phyloP scores from a whole-genome alignment of 306 rosid genomes.

The Trifolium dubium region DNA sequence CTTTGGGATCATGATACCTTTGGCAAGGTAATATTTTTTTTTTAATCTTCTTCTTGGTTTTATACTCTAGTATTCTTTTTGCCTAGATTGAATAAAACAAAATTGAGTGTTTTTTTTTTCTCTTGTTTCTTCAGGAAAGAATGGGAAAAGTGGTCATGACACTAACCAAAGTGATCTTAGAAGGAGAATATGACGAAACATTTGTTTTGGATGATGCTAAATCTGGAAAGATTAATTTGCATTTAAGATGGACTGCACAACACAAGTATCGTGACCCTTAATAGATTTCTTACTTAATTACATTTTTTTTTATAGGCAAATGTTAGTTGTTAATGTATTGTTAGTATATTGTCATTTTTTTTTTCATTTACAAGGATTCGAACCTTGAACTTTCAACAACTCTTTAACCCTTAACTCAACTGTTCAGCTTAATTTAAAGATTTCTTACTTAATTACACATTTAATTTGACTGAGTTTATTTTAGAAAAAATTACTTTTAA shows the following conservation, averaged over 20 bases:
- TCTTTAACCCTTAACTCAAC: too few species aligned
- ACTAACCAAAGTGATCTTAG: slow-evolving; percentile 70
- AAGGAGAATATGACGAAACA: slow-evolving; percentile 72
- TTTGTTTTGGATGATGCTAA: slow-evolving; percentile 62
- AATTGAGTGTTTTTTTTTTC: not conserved
- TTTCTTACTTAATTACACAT: too few species aligned
- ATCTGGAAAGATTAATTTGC: slow-evolving; percentile 68
- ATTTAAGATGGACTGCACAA: slow-evolving; percentile 77
- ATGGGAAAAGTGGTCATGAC: slow-evolving; percentile 80
- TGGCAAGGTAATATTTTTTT: slow-evolving; percentile 71
- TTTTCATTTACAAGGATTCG: too few species aligned
- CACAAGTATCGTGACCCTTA: slow-evolving; percentile 56
- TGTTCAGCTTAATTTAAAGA: too few species aligned
- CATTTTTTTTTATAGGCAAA: too few species aligned
- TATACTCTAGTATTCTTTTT: too few species aligned
- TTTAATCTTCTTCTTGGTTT: too few species aligned
- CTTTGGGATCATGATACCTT: slow-evolving; percentile 96
- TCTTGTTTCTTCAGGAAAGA: slow-evolving; percentile 58
- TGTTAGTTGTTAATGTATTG: too few species aligned
- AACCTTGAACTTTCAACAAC: too few species aligned
- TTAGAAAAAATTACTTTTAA: not conserved
- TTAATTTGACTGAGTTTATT: not conserved
- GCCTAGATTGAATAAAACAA: too few species aligned
- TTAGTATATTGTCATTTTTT: too few species aligned
- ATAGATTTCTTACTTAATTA: slow-evolving; percentile 4